Conservation (phyloP, 768 basidiomycete species). For the Suillus occidentalis region DNA sequence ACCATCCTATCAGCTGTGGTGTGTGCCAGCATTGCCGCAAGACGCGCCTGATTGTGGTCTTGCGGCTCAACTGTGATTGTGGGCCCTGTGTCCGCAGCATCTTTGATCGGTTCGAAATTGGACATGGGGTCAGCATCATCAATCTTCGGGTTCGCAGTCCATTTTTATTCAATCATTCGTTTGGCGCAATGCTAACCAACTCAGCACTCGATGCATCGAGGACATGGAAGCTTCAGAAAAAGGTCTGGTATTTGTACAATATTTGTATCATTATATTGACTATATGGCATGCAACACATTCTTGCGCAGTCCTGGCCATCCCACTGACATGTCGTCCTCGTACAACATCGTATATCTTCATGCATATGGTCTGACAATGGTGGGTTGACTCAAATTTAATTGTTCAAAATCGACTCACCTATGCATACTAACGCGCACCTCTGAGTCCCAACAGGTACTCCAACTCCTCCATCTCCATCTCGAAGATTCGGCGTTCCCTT, state of each 20-base stretch:
- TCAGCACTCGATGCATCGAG: too few species aligned
- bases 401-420: neutral
- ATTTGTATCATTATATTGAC: too few species aligned
- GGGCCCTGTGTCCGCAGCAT: constrained; percentile 10
- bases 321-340: too few species aligned
- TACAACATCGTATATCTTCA: neutral
- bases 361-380: neutral
- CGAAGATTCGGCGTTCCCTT: neutral
- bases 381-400: neutral
- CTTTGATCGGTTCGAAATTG: constrained; percentile 17
- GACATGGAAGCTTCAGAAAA: too few species aligned
- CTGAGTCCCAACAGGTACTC: neutral
- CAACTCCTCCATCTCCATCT: neutral
- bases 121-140: constrained; percentile 29
- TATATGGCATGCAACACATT: too few species aligned
- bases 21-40: neutral
- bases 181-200: too few species aligned
- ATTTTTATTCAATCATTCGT: too few species aligned
- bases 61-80: neutral
- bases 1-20: too few species aligned
- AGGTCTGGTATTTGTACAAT: too few species aligned
- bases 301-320: too few species aligned
- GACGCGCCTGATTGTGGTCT: neutral
- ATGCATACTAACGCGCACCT: neutral
- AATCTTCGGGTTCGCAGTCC: too few species aligned